Conservation (phyloP, 176 grass and related monocot species). For the Poa annua region DNA sequence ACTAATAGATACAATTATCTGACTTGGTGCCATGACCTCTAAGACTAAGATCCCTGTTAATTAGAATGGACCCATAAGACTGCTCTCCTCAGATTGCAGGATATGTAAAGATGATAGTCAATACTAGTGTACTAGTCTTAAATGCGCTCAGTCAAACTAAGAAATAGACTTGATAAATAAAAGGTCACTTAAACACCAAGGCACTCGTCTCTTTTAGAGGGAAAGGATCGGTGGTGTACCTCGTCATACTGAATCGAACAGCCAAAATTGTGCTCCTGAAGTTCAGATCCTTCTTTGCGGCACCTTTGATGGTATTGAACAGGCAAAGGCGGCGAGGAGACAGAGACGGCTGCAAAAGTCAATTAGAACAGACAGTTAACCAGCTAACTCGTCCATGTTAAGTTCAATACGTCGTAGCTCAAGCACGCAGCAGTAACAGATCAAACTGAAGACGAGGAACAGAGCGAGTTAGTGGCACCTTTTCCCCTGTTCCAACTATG, state of each 20-base stretch:
- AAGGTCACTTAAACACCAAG: not conserved
- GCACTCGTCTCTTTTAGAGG: constrained; percentile 1
- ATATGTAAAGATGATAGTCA: not conserved
- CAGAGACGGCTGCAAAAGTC: constrained; percentile 57
- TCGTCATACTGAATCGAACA: constrained; percentile 78
- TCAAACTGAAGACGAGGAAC: not conserved
- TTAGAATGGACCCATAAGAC: not conserved
- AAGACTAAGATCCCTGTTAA: not conserved
- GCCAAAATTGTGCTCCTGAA: constrained; percentile 87
- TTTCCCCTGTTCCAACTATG: constrained; percentile 82
- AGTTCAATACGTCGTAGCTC: not conserved
- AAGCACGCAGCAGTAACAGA: constrained; percentile 4
- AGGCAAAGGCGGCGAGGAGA: constrained; percentile 86
- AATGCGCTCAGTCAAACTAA: not conserved
- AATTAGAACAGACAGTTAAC: constrained; percentile 22
- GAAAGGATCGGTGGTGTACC: constrained; percentile 43
- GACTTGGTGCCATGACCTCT: not conserved
- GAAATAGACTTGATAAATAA: not conserved
- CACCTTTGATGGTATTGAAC: constrained; percentile 64
- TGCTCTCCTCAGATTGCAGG: not conserved
- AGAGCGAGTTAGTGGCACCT: constrained; percentile 46
- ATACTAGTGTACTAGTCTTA: not conserved
- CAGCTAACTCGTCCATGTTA: constrained; percentile 10
- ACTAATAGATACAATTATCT: constrained; percentile 1
- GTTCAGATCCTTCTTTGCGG: constrained; percentile 65